A percentile compares a stretch with the other conserved stretches of the same genome.
These are phyloP conservation scores for Exophiala viscosa DNA, from an alignment of 2,329 filamentous ascomycete species.

Conservation along the genomic window DNA sequence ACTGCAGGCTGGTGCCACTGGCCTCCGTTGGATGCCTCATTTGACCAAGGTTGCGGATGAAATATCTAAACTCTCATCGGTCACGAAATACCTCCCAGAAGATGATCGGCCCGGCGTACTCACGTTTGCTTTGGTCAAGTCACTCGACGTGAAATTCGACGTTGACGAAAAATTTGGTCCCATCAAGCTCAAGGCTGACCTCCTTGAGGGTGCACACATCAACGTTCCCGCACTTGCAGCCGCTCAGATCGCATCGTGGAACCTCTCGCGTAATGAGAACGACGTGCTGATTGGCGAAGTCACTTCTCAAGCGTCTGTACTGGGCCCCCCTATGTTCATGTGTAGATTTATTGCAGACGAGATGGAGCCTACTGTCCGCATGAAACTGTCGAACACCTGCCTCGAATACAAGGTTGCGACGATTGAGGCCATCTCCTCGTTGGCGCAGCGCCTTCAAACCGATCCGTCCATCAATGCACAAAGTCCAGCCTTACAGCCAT, in stretches of 20 bases:
- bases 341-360: constrained; percentile 88
- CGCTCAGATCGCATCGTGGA: constrained; percentile 64
- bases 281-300: constrained; percentile 70
- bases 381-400: constrained; percentile 79
- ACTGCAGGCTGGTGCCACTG: constrained; percentile 60
- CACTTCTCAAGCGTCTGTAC: constrained; percentile 37
- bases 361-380: constrained; percentile 82
- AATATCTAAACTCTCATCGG: constrained; percentile 73
- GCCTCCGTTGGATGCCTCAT: constrained; percentile 62
- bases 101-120: constrained; percentile 89
- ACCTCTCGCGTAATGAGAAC: constrained; percentile 59
- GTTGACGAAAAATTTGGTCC: constrained; percentile 67
- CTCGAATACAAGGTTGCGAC: constrained; percentile 87
- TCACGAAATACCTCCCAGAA: constrained; percentile 91
- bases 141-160: constrained; percentile 59
- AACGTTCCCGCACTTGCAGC: constrained; percentile 79
- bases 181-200: constrained; percentile 55
- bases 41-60: constrained; percentile 73
- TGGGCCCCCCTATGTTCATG: constrained; percentile 65
- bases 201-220: constrained; percentile 74
- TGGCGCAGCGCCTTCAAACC: constrained; percentile 63
- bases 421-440: constrained; percentile 71
- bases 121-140: constrained; percentile 65
- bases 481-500: constrained; percentile 55
- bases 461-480: constrained; percentile 56